Evolutionary conservation across 345 rosid genomes (phyloP), one percentile per base, ranked within the genome.

Genomic region (Kernera saxatilis): DNA sequence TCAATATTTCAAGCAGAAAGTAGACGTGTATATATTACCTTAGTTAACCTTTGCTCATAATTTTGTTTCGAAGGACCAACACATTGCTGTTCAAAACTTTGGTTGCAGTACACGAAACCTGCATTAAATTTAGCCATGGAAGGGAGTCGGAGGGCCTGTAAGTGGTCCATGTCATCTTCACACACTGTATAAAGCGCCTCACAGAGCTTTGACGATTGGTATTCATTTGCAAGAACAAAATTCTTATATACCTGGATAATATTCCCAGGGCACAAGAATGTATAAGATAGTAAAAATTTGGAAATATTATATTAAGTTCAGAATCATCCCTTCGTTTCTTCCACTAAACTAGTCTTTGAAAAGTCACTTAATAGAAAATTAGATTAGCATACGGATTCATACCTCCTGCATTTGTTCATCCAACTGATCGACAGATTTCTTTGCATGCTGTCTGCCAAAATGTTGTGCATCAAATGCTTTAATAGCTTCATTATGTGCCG

Each of bases 51-150:
- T 32, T 81, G 88, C 73, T 95, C 91, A 14, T 94, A 94, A 43
- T 81, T 90, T 46, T 66, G 77, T 80, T 87, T 91, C 36, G 98
- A 88, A 65, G 98, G 99, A 66, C 99, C 98, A 65, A 90, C 85
- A 72, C 99, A 95, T 61, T 86, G 84, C 51, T 27, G 79, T 64
- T 86, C 96, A 69, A 95, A 95, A 75, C 83, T 95, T 77, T 80
- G 93, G 83, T 92, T 95, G 83, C 99, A 95, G 74, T 84, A 89
- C 53, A 84, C 75, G 76, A 89, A 87, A 70, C 99, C 99, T 17
- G 98, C 97, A 70, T 90, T 90, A 78, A 95, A 95, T 81, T 95
- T 94, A 64, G 99, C 96, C 98, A 95, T 92, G 44, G 99, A 90
- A 76, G 99, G 99, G 78, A 92, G 98, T 65, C 90, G 86, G 63